Conservation (phyloP, 2,329 filamentous ascomycete genomes). For the Apiospora aurea region DNA sequence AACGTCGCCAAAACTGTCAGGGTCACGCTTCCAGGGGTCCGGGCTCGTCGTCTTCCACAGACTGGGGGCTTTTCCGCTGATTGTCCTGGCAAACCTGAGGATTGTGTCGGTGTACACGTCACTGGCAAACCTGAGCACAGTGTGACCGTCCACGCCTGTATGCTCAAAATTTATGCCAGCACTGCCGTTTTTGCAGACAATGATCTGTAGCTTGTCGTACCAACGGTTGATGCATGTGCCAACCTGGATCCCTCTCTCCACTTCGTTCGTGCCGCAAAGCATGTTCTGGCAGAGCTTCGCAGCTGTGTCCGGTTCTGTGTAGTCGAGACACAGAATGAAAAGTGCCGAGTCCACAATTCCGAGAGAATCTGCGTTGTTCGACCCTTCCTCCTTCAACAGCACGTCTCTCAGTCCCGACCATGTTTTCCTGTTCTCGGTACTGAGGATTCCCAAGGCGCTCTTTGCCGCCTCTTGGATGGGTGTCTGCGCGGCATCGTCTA, state of each 20-base stretch:
- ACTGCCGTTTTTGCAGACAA: slow-evolving; percentile 98
- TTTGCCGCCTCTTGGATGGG: slow-evolving; percentile 97
- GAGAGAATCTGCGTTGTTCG: slow-evolving; percentile 96
- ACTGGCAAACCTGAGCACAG: slow-evolving; percentile 92
- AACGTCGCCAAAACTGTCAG: slow-evolving; percentile 89
- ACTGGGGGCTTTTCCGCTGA: slow-evolving; percentile 91
- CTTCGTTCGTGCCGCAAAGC: slow-evolving; percentile 93
- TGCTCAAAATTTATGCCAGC: slow-evolving; percentile 99
- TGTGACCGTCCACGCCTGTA: slow-evolving; percentile 96
- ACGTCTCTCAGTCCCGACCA: slow-evolving; percentile 94
- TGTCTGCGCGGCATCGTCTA: slow-evolving; percentile 87
- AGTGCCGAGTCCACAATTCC: slow-evolving; percentile 93
- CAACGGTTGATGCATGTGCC: slow-evolving; percentile 98
- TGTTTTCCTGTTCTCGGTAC: slow-evolving; percentile 93
- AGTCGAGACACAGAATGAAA: slow-evolving; percentile 91
- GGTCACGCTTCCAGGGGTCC: slow-evolving; percentile 90
- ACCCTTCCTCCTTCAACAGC: slow-evolving; percentile 82
- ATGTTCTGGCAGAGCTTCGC: slow-evolving; percentile 96
- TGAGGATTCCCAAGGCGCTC: slow-evolving; percentile 89
- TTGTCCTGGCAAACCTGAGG: slow-evolving; percentile 89
- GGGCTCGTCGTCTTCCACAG: slow-evolving; percentile 92
- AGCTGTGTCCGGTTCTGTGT: slow-evolving; percentile 81
- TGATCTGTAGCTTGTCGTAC: slow-evolving; percentile 99
- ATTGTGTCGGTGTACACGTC: slow-evolving; percentile 98
- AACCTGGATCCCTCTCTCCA: slow-evolving; percentile 92